Evolutionary conservation across 78 protist genomes (phyloP).

Genomic region (Acrasis kona): DNA sequence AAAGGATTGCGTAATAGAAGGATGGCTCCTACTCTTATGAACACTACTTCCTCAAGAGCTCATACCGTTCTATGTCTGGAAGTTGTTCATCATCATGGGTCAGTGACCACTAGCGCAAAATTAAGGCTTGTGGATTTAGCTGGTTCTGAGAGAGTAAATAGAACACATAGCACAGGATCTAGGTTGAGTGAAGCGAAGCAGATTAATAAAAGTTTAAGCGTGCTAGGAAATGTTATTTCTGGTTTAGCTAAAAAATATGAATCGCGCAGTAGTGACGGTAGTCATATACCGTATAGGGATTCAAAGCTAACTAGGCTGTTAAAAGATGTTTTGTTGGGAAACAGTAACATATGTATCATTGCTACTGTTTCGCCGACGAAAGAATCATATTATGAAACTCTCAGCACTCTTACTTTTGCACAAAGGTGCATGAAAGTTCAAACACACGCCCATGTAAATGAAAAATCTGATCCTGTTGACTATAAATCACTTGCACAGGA

Average conservation of each 20-base stretch:
- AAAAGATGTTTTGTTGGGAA: conserved; percentile 1
- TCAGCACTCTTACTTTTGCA: neutral
- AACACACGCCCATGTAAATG: too few relatives aligned
- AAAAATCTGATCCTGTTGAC: too few relatives aligned
- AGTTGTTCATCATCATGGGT: neutral
- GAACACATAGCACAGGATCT: neutral
- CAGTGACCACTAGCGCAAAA: neutral
- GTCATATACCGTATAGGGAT: conserved; percentile 25
- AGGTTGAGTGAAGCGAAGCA: conserved; percentile 12
- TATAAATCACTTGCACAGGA: too few relatives aligned
- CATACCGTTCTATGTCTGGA: conserved; percentile 18
- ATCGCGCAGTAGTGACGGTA: neutral
- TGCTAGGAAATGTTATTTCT: conserved; percentile 21
- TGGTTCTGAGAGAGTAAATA: conserved; percentile 53
- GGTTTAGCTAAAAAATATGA: too few relatives aligned
- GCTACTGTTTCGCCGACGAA: conserved; percentile 14
- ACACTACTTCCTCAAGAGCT: conserved; percentile 17
- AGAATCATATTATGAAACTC: conserved; percentile 7
- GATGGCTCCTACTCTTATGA: conserved; percentile 19
- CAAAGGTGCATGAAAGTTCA: neutral
- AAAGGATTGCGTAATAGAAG: too few relatives aligned
- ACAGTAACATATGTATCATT: neutral
- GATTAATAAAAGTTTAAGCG: conserved; percentile 19
- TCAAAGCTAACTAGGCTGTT: neutral
- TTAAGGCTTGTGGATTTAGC: conserved; percentile 45